phyloP scores from a whole-genome alignment of 345 rosid species.

The Lumnitzera littorea region DNA sequence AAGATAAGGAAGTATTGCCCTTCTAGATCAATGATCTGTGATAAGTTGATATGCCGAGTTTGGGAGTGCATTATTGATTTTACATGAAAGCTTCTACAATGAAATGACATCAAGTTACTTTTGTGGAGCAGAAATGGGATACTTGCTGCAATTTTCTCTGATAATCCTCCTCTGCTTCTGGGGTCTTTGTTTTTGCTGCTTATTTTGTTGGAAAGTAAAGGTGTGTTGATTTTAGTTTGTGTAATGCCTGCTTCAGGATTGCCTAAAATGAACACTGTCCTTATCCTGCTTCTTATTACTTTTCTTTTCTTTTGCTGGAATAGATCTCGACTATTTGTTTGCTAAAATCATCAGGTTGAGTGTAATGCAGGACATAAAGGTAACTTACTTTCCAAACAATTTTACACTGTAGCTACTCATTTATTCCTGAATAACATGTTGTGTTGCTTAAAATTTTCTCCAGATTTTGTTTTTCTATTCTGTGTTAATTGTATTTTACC shows the following conservation, averaged over 20 bases:
- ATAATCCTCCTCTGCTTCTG: conserved; percentile 32
- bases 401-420: not conserved
- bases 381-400: conserved; percentile 14
- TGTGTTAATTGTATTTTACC: no score
- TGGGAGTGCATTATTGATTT: no score
- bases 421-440: not conserved
- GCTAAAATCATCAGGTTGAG: conserved; percentile 20
- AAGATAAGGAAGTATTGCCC: no score
- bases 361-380: conserved; percentile 25
- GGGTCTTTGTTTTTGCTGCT: conserved; percentile 45
- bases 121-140: conserved; percentile 38
- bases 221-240: conserved; percentile 16
- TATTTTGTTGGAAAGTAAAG: conserved; percentile 42
- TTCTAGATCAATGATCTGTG: no score
- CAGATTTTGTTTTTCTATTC: no score
- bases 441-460: no score
- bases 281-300: conserved; percentile 1
- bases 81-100: not conserved
- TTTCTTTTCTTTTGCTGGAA: conserved; percentile 1
- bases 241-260: not conserved
- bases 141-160: conserved; percentile 32
- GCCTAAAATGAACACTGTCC: not conserved
- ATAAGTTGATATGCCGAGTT: no score
- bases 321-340: conserved; percentile 32
- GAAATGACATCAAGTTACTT: conserved; percentile 2